Percentiles rank a stretch among this genome's conserved stretches.
Evolutionary conservation across 352 stramenopile genomes (phyloP).

Genomic region (Halophytophthora polymorphica): DNA sequence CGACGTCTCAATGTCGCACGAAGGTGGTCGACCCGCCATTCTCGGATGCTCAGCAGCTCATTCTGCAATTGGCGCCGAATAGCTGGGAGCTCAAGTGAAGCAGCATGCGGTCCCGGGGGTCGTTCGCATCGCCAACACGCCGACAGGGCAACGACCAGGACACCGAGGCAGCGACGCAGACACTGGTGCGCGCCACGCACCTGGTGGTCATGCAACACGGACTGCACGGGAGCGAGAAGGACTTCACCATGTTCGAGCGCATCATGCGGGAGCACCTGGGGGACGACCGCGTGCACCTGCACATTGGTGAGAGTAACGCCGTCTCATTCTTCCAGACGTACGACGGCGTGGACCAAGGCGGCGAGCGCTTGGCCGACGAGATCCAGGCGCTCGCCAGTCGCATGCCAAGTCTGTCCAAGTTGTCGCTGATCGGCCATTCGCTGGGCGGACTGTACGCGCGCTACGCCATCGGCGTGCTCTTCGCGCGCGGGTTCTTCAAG

Average conservation of each 20-base stretch:
- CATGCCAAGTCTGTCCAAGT: constrained; percentile 62
- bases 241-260: constrained; percentile 55
- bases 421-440: constrained; percentile 78
- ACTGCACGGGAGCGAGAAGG: constrained; percentile 56
- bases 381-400: constrained; percentile 41
- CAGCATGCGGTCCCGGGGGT: not conserved
- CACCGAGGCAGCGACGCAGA: not conserved
- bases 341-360: constrained; percentile 70
- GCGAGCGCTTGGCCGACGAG: constrained; percentile 67
- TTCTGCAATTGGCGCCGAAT: not conserved
- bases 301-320: constrained; percentile 49
- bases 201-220: constrained; percentile 75
- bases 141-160: no score
- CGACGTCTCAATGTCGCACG: constrained; percentile 7
- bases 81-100: not conserved
- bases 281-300: constrained; percentile 42
- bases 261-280: constrained; percentile 43
- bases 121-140: no score
- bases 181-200: constrained; percentile 32
- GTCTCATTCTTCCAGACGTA: constrained; percentile 69
- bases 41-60: not conserved
- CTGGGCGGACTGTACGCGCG: constrained; percentile 78
- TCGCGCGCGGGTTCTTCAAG: constrained; percentile 67
- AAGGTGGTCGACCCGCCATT: not conserved
- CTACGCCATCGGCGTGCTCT: constrained; percentile 70